A percentile compares a stretch with the other conserved stretches of the same genome.
These are phyloP conservation scores for Magnusiomyces ingens DNA, from an alignment of 1,139 yeast genomes.

Conservation along the genomic window DNA sequence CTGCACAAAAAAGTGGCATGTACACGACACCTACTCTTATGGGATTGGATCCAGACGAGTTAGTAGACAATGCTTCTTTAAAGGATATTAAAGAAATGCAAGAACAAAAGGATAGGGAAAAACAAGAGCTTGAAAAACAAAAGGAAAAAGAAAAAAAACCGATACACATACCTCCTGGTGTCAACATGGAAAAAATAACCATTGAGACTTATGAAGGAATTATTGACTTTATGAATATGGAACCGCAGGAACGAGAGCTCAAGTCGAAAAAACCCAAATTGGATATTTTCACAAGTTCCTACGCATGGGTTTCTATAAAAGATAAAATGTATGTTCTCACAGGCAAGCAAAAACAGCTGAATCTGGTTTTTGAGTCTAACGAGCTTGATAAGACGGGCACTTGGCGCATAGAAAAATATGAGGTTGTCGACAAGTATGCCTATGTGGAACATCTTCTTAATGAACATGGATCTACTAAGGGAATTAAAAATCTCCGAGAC, in stretches of 20 bases:
- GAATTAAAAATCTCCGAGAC: background rate
- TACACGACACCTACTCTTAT: constrained; percentile 55
- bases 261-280: background rate
- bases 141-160: background rate
- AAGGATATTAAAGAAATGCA: constrained; percentile 9
- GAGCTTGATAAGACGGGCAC: background rate
- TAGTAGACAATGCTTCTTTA: constrained; percentile 10
- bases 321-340: background rate
- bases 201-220: background rate
- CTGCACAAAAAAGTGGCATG: constrained; percentile 45
- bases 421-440: background rate
- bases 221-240: background rate
- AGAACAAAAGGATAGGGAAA: background rate
- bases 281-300: background rate
- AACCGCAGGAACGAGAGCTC: background rate
- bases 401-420: background rate
- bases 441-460: background rate
- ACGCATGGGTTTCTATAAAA: background rate
- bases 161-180: background rate
- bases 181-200: background rate
- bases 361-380: constrained; percentile 3
- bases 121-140: constrained; percentile 1
- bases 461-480: constrained; percentile 1
- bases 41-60: constrained; percentile 39
- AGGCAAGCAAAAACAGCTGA: constrained; percentile 1